Percentiles rank a stretch among this genome's conserved stretches.
These are phyloP conservation scores for Madurella mycetomatis DNA, from an alignment of 2,329 filamentous ascomycete genomes.

Conservation along the genomic window DNA sequence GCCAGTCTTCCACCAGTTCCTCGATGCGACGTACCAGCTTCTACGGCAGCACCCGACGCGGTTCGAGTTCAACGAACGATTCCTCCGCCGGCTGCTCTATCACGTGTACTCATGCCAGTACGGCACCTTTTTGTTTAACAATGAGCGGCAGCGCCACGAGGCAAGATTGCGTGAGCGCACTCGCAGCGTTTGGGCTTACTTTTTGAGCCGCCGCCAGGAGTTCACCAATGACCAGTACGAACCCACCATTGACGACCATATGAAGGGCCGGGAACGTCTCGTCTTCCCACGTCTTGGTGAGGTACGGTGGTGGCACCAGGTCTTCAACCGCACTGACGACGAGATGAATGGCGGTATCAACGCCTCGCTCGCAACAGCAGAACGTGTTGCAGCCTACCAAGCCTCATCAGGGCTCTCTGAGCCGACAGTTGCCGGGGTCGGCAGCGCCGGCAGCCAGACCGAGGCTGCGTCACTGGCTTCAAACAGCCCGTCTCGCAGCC, in stretches of 20 bases:
- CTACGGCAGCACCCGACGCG: constrained; percentile 78
- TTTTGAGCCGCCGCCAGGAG: constrained; percentile 72
- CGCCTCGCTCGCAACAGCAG: constrained; percentile 49
- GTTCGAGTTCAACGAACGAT: constrained; percentile 96
- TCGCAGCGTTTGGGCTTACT: constrained; percentile 93
- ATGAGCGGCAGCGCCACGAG: constrained; percentile 79
- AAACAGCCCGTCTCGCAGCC: constrained; percentile 27
- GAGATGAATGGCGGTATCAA: constrained; percentile 82
- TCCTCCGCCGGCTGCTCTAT: constrained; percentile 82
- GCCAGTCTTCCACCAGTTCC: constrained; percentile 95
- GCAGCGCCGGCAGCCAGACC: constrained; percentile 4
- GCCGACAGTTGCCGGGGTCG: constrained; percentile 7
- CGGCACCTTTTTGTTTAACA: constrained; percentile 94
- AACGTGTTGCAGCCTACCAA: constrained; percentile 31
- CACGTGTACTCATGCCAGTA: constrained; percentile 96
- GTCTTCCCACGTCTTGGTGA: constrained; percentile 74
- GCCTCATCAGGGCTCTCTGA: constrained; percentile 21
- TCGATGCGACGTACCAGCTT: constrained; percentile 90
- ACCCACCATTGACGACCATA: constrained; percentile 67
- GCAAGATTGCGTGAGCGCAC: constrained; percentile 65
- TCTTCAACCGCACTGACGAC: constrained; percentile 78
- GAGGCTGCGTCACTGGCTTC: constrained; percentile 12
- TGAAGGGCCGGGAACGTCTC: constrained; percentile 74
- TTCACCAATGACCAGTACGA: constrained; percentile 83
- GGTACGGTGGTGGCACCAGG: constrained; percentile 89